phyloP scores from a whole-genome alignment of 768 basidiomycete genomes.

The Inosperma sp. region DNA sequence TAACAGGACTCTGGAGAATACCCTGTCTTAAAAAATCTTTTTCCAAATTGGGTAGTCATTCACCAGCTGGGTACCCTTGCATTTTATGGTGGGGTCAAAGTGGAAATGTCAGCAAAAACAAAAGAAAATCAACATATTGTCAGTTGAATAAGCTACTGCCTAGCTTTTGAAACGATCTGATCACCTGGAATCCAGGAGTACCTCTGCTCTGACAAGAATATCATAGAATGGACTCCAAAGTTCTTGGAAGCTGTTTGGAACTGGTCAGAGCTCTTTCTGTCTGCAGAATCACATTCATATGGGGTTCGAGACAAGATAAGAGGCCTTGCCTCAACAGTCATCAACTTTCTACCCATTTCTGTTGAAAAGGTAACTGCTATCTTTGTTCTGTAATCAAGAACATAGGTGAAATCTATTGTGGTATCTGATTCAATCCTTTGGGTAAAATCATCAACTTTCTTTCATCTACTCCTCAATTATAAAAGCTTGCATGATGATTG shows the following conservation, averaged over 20 bases:
- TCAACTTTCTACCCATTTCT: neutral
- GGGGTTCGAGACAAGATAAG: neutral
- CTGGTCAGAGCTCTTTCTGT: neutral
- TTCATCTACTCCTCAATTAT: neutral
- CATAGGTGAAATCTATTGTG: neutral
- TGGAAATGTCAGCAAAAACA: neutral
- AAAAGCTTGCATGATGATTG: neutral
- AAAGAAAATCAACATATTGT: neutral
- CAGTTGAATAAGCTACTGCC: neutral
- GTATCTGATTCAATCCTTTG: neutral
- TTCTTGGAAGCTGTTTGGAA: neutral
- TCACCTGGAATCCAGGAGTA: neutral
- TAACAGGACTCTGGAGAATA: neutral
- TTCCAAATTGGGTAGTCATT: neutral
- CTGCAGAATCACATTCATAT: neutral
- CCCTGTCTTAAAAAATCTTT: neutral
- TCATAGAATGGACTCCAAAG: neutral
- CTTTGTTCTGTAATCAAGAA: neutral
- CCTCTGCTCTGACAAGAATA: neutral
- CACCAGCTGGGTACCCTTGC: neutral
- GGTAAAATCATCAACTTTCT: neutral
- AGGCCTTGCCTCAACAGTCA: neutral
- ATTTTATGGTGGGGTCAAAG: neutral
- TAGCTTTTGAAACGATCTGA: neutral
- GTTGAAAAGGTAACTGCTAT: neutral